Conservation (phyloP, 2,329 filamentous ascomycete species). For the Dryadomyces quercus-mongolicae region DNA sequence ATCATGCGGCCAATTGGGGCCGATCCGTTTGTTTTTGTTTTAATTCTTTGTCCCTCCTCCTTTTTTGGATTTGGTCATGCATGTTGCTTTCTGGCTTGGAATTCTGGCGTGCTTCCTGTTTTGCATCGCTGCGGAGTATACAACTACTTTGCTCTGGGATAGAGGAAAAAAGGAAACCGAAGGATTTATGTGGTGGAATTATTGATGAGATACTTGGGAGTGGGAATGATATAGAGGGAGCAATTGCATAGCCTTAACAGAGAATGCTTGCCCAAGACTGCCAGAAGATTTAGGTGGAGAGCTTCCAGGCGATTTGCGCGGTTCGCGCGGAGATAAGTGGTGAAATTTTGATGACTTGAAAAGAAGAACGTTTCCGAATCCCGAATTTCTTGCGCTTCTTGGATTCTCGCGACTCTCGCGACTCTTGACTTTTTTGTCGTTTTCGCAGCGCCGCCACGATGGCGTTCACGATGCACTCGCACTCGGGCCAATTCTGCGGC, state of each 20-base stretch:
- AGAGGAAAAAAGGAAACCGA: neutral
- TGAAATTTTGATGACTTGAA: no score
- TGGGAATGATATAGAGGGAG: neutral
- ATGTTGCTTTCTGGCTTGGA: neutral
- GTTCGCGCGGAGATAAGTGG: no score
- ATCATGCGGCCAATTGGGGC: neutral
- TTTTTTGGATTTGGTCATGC: neutral
- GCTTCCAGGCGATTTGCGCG: conserved; percentile 8
- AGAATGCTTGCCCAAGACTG: neutral
- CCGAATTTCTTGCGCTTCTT: no score
- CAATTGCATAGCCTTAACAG: neutral
- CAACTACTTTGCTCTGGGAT: neutral
- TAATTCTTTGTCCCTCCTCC: neutral
- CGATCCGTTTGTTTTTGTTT: neutral
- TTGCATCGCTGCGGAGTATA: neutral
- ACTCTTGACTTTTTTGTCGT: no score
- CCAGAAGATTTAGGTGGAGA: conserved; percentile 8
- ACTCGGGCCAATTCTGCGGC: conserved; percentile 94
- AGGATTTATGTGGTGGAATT: neutral
- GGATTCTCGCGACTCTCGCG: neutral
- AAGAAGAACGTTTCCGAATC: no score
- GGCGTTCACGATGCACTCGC: conserved; percentile 96
- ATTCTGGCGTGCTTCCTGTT: neutral
- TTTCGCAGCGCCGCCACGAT: conserved; percentile 33
- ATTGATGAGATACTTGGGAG: neutral